Evolutionary conservation across 2,329 filamentous ascomycete genomes (phyloP), one percentile per base, ranked within the genome.

Genomic region (Colletotrichum tamarilloi): DNA sequence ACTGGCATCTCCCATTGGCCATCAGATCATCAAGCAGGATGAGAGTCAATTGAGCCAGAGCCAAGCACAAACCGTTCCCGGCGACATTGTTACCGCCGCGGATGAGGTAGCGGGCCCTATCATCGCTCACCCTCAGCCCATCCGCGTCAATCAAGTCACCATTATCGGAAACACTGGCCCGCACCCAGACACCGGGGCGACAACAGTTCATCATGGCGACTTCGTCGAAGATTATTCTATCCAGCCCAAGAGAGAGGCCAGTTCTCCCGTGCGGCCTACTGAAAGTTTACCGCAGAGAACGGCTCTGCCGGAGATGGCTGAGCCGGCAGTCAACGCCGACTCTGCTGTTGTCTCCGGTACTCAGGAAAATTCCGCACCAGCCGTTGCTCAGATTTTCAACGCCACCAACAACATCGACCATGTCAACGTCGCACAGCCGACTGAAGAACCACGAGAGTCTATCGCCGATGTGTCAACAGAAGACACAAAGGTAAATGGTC

Each of bases 121-220:
- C 19, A 75, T 75, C 46, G 72, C 65, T 5, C 68, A 75, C 35
- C 74, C 74, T n/a, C 72, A 69, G 38, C 74, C 74, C 9, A 73
- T 75, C 14, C 72, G 62, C 58, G 53, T 72, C 60, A 75, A 68
- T 16, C 68, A 74, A 11, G 56, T 72, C 30, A 65, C 72, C 38
- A 74, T 75, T 42, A 73, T 75, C 57, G 72, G 64, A 28, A 28
- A 53, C 35, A 46, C 66, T 24, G 22, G 38, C 35, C 22, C 60
- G 24, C 55, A 55, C 56, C 60, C 35, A 60, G 55, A 73, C n/a
- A 22, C 32, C 12, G 53, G 46, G 46, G 16, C 55, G 22, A 59
- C 28, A 22, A 16, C 52, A 32, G 38, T 49, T 8, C 60, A 26
- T 14, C 55, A 56, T 64, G 8, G 46, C 22, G 46, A 57, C 9